These are phyloP conservation scores for Citrus glauca DNA, from an alignment of 345 rosid species.

Conservation along the genomic window DNA sequence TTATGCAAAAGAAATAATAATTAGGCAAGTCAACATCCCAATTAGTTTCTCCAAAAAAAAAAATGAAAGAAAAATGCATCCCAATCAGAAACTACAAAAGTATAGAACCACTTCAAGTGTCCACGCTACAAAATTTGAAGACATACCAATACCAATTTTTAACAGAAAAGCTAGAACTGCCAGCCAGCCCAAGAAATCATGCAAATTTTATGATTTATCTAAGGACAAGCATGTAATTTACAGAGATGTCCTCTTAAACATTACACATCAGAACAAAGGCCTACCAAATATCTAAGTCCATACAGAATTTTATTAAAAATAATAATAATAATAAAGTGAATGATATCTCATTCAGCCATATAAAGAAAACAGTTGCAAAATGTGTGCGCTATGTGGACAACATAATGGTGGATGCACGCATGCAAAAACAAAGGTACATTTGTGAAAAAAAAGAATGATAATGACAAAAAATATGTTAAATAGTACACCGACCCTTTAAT, in stretches of 20 bases:
- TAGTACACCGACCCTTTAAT: constrained; percentile 46
- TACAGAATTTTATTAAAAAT: no score
- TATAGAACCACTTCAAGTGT: neutral
- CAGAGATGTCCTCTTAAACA: neutral
- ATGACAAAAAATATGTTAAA: no score
- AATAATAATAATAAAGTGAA: neutral
- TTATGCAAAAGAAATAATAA: neutral
- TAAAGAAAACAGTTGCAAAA: neutral
- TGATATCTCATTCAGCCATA: neutral
- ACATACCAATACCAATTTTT: neutral
- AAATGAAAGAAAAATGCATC: neutral
- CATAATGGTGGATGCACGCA: constrained; percentile 1
- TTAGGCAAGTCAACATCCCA: neutral
- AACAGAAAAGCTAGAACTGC: neutral
- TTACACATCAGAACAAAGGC: neutral
- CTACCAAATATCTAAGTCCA: neutral
- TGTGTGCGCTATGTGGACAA: neutral
- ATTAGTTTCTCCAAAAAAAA: neutral
- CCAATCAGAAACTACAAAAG: neutral
- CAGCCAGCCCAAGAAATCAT: neutral
- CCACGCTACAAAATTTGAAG: neutral
- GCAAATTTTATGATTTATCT: neutral
- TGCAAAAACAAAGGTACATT: neutral
- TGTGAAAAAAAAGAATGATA: neutral
- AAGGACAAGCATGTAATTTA: neutral